These are phyloP conservation scores for Phaffomyces antillensis DNA, from an alignment of 805 yeast genomes.

Conservation along the genomic window DNA sequence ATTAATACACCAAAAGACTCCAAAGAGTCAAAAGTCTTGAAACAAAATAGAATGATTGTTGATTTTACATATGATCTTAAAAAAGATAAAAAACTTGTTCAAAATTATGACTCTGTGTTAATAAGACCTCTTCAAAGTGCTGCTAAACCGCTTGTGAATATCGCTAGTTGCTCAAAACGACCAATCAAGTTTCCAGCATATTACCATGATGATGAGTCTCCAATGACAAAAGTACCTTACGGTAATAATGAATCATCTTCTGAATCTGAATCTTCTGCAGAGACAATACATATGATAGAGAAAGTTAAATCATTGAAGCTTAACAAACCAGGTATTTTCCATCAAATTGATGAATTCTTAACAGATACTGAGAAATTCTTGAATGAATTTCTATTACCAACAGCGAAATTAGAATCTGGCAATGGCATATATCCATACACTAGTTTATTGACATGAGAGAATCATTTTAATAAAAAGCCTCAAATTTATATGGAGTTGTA, in stretches of 20 bases:
- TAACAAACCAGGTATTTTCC: background rate
- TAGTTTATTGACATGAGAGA: background rate
- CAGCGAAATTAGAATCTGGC: background rate
- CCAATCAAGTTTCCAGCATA: background rate
- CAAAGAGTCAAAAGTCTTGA: background rate
- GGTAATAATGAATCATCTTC: background rate
- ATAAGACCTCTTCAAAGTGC: slow-evolving; percentile 3
- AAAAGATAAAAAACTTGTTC: background rate
- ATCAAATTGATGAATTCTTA: slow-evolving; percentile 3
- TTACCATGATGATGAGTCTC: background rate
- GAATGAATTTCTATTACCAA: background rate
- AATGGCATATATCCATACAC: background rate
- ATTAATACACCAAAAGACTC: background rate
- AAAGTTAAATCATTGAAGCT: background rate
- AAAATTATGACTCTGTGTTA: background rate
- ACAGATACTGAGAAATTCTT: slow-evolving; percentile 2
- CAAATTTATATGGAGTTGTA: no score
- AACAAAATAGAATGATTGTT: background rate
- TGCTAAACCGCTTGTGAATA: background rate
- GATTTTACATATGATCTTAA: slow-evolving; percentile 2
- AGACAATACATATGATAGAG: background rate
- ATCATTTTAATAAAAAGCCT: no score
- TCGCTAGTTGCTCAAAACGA: slow-evolving; percentile 1
- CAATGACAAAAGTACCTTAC: background rate
- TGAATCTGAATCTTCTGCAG: background rate